Base-by-base conservation (phyloP, 2,329 filamentous ascomycete species). In the Penicillium sp. region DNA sequence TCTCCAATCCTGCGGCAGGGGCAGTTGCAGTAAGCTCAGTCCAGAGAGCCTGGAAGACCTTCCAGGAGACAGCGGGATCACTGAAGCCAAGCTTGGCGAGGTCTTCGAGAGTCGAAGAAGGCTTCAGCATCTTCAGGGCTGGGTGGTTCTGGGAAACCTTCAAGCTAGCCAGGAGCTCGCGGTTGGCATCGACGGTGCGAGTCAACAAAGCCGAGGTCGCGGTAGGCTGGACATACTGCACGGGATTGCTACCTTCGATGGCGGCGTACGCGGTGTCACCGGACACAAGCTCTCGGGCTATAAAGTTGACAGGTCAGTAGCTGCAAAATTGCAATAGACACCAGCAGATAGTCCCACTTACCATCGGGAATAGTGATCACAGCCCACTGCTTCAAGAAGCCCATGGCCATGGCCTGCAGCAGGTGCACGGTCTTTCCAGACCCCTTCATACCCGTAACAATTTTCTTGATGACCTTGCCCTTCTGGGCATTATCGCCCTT, bases 321-420 rank as follows among this genome's bases (percentile, higher is more conserved):
- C 35, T 48, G 35, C 31, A 31, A n/a, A 17, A 30, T 36, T 48
- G 31, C 8, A 19, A 30, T 42, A 35, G 42, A 37, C 10, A 36
- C 6, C 22, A 37, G 22, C 9, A 30, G 10, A n/a, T 28, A 5
- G 19, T 43, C 16, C 10, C 14, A 45, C 81, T 66, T 80, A 95
- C 92, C 89, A 77, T 99, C 91, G 36, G 94, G 92, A 49, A 97
- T 82, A 68, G 90, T 88, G 56, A 99, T 82, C 44, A 97, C 91
- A 42, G 96, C 81, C 91, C 92, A 97, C 28, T 88, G 83, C 72
- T 91, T 90, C 67, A 92, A 72, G 62, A 93, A 86, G 1, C 85
- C 93, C 74, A 92, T 87, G 17, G 88, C 80, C 82, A 95, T 85
- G 37, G 88, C 89, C 77, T 97, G 92, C 43, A 96, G 79, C 67